Conservation (phyloP, 352 stramenopile species). For the Phytophthora ramorum region DNA sequence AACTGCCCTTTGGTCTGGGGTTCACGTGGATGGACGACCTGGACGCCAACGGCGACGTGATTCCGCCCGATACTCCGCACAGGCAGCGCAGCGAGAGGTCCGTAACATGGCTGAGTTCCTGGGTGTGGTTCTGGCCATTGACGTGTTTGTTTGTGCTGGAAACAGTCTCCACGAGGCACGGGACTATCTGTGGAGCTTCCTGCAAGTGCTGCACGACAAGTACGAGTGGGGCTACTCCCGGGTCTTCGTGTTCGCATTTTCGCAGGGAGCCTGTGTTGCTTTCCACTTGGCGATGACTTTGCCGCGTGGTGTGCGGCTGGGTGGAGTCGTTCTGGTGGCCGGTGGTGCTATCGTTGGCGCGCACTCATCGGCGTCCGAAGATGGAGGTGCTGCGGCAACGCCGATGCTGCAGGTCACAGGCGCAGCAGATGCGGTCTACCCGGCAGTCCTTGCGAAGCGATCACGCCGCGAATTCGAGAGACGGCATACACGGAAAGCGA, state of each 20-base stretch:
- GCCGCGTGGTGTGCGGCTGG: constrained; percentile 38
- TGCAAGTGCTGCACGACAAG: constrained; percentile 49
- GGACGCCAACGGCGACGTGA: constrained; percentile 55
- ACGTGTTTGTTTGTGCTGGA: neutral
- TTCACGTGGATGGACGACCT: constrained; percentile 66
- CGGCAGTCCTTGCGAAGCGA: constrained; percentile 32
- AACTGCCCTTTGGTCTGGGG: constrained; percentile 65
- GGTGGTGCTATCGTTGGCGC: constrained; percentile 49
- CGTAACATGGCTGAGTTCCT: neutral
- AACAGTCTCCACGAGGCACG: constrained; percentile 44
- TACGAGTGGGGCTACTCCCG: constrained; percentile 62
- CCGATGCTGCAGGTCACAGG: constrained; percentile 58
- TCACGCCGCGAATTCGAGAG: constrained; percentile 28
- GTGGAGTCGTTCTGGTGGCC: constrained; percentile 59
- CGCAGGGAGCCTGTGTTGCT: constrained; percentile 67
- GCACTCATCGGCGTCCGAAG: constrained; percentile 23
- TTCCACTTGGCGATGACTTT: constrained; percentile 63
- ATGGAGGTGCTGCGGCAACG: constrained; percentile 35
- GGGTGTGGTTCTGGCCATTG: neutral
- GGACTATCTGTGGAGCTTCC: constrained; percentile 54
- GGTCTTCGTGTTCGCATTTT: constrained; percentile 74
- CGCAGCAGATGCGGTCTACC: constrained; percentile 46
- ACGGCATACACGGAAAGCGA: constrained; percentile 22
- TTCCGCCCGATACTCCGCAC: constrained; percentile 46
- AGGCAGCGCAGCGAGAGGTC: constrained; percentile 53